Evolutionary conservation across 2,329 filamentous ascomycete genomes (phyloP), one percentile per base, ranked within the genome.

Genomic region (Coniochaeta sp.): DNA sequence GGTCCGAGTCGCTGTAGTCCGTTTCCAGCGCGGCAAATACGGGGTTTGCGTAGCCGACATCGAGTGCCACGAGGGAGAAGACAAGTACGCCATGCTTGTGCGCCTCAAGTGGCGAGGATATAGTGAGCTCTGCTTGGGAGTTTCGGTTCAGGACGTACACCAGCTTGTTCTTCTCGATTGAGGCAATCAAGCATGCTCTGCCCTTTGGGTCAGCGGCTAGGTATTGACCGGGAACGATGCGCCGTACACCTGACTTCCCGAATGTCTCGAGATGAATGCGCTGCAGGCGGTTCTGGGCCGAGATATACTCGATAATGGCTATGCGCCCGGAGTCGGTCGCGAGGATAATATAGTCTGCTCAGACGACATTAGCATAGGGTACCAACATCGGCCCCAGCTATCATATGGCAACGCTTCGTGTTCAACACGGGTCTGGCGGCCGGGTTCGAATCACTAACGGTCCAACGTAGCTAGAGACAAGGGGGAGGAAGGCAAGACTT

Each of bases 71-170:
- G 61, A 97, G 77, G 27, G 89, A 87, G 60, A 96, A 89, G 22
- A 97, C 91, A 48, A 99, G 72, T 1, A 92, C 92, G 55, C 92
- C 90, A 12, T 90, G 84, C 68, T 94, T 95, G 71, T 99, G 92
- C 2, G 94, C 95, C 71, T 99, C 95, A 16, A 99, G 79, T 1
- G 94, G 94, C 13, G 94, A 99, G 5, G 94, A 99, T 49, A 99
- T 99, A 35, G 91, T 95, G 61, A 99, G 82, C 68, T 96, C 89
- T 16, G 91, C 91, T 70, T 97, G 90, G 3, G 91, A 82, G 71
- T 96, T 95, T 58, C 95, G 86, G 70, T 97, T 97, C 60, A 99
- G 78, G 63, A 99, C 92, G 71, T 99, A 99, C 60, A 99, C 94
- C 52, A 99, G 86, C 75, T 99, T 99, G 75, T 97, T 99, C 80